Evolutionary conservation across 306 rosid species (phyloP).

Genomic region (Fragaria iinumae): DNA sequence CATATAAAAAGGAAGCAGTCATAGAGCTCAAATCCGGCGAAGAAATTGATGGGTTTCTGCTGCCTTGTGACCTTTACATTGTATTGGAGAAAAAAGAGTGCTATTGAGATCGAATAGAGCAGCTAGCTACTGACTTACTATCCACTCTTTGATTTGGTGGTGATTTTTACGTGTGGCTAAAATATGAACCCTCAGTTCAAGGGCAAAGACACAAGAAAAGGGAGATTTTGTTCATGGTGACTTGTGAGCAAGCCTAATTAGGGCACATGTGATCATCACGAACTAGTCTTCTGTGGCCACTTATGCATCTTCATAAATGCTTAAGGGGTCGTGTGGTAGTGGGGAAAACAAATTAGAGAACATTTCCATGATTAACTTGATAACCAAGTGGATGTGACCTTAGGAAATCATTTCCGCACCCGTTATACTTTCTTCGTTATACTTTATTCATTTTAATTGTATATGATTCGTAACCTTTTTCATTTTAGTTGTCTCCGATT

Average conservation of each 20-base stretch:
- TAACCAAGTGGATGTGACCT: too few species aligned
- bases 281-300: background rate
- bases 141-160: constrained; percentile 1
- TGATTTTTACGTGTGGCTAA: constrained; percentile 27
- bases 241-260: constrained; percentile 27
- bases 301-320: background rate
- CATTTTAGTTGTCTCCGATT: too few species aligned
- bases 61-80: background rate
- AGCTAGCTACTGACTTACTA: too few species aligned
- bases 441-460: too few species aligned
- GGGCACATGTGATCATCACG: constrained; percentile 33
- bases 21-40: background rate
- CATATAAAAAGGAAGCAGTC: background rate
- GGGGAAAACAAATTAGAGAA: background rate
- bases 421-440: too few species aligned
- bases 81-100: background rate
- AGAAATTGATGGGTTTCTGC: constrained; percentile 1
- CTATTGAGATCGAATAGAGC: background rate
- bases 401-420: too few species aligned
- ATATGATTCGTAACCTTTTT: too few species aligned
- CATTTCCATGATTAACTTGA: background rate
- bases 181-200: constrained; percentile 39
- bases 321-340: background rate
- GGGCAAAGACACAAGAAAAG: constrained; percentile 27
- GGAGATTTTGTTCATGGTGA: constrained; percentile 2